These are phyloP conservation scores for Eutrema salsugineum DNA, from an alignment of 441 rosid genomes.

Conservation along the genomic window DNA sequence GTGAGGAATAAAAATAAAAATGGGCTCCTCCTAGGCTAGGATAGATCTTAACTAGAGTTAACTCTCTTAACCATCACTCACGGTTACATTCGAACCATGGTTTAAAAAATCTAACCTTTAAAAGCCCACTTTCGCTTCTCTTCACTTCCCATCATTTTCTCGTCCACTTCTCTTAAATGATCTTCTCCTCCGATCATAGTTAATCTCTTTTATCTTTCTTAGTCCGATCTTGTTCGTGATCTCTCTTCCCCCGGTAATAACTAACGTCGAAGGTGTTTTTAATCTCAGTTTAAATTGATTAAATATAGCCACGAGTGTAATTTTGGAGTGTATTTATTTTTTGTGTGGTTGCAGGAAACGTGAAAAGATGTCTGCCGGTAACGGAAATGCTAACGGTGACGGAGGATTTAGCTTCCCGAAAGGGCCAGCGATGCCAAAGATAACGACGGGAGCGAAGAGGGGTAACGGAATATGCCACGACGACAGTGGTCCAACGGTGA, in stretches of 20 bases:
- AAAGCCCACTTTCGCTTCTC: conserved; percentile 20
- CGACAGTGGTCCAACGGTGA: conserved; percentile 63
- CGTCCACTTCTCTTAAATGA: neutral
- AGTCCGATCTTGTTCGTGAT: conserved; percentile 1
- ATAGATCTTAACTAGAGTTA: conserved; percentile 27
- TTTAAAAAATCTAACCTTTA: conserved; percentile 23
- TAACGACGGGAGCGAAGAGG: conserved; percentile 49
- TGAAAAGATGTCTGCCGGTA: conserved; percentile 21
- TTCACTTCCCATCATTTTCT: conserved; percentile 23
- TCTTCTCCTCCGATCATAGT: conserved; percentile 27
- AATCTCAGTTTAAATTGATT: neutral
- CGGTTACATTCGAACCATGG: conserved; percentile 17
- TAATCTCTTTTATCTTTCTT: conserved; percentile 2
- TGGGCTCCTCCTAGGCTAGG: conserved; percentile 2
- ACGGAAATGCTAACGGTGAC: conserved; percentile 36
- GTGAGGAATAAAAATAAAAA: neutral
- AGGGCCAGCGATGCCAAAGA: conserved; percentile 50
- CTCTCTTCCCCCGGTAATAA: conserved; percentile 21
- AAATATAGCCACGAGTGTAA: neutral
- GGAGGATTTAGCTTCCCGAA: conserved; percentile 36
- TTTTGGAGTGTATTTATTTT: neutral
- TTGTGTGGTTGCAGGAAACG: neutral
- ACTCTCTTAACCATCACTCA: neutral
- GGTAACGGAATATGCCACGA: conserved; percentile 55
- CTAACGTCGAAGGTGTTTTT: neutral